These are phyloP conservation scores for Phaeosphaeriaceae sp. DNA, from an alignment of 2,329 filamentous ascomycete genomes.

Conservation along the genomic window DNA sequence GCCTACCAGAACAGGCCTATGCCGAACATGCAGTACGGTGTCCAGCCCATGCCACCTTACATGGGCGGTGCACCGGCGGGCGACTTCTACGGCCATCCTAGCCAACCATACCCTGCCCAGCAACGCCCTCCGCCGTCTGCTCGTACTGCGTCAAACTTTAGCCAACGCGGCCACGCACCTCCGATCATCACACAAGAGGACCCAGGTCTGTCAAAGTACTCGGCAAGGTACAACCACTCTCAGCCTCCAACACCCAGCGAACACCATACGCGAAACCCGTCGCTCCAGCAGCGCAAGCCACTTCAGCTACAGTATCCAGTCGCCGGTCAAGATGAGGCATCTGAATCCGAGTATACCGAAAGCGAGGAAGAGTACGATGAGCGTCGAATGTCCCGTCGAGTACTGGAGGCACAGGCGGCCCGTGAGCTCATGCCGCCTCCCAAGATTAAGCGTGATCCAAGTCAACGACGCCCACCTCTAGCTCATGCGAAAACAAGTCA, in stretches of 20 bases:
- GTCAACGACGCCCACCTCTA: conserved; percentile 30
- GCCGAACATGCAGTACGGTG: conserved; percentile 12
- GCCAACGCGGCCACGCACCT: conserved; percentile 20
- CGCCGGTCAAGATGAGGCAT: conserved; percentile 17
- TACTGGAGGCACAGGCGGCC: conserved; percentile 9
- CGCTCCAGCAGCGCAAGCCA: background rate
- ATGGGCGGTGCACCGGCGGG: conserved; percentile 12
- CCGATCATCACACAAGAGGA: conserved; percentile 34
- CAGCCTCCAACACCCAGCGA: conserved; percentile 15
- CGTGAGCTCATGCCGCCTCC: conserved; percentile 37
- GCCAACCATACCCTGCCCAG: conserved; percentile 28
- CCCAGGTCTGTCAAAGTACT: conserved; percentile 28
- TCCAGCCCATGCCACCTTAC: conserved; percentile 12
- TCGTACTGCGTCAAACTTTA: conserved; percentile 30
- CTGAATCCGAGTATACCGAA: conserved; percentile 23
- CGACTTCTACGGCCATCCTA: conserved; percentile 19
- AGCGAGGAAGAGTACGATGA: conserved; percentile 24
- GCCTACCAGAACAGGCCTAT: conserved; percentile 28
- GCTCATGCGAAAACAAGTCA: conserved; percentile 36
- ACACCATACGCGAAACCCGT: background rate
- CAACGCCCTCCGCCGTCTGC: conserved; percentile 29
- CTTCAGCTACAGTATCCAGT: conserved; percentile 5
- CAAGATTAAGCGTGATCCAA: conserved; percentile 17
- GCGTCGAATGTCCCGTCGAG: background rate
- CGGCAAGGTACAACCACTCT: conserved; percentile 31